Evolutionary conservation across 2,329 filamentous ascomycete species (phyloP).

Genomic region (Talaromyces sp.): DNA sequence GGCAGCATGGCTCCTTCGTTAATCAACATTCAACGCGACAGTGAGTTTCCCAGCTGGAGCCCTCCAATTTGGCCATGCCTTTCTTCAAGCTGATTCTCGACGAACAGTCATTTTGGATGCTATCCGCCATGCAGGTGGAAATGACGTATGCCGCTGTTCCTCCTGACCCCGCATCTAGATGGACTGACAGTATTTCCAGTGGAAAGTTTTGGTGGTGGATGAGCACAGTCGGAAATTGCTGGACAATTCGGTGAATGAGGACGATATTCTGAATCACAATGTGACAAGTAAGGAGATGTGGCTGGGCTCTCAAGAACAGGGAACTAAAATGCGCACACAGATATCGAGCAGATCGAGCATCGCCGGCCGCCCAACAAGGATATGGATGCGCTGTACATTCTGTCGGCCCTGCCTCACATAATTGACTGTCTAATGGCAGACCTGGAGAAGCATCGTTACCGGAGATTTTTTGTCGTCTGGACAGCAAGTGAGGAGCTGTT

Average conservation of each 20-base stretch:
- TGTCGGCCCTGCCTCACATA: conserved; percentile 79
- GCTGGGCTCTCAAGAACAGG: conserved; percentile 10
- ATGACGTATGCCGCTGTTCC: conserved; percentile 57
- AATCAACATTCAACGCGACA: conserved; percentile 75
- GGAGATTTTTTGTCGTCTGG: conserved; percentile 77
- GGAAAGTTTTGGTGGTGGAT: conserved; percentile 95
- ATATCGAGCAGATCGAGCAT: conserved; percentile 91
- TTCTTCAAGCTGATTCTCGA: not conserved
- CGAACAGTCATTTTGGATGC: conserved; percentile 62
- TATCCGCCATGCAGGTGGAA: conserved; percentile 71
- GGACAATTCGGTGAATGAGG: conserved; percentile 86
- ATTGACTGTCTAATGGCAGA: conserved; percentile 93
- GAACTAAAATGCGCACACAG: conserved; percentile 41
- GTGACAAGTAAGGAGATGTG: conserved; percentile 68
- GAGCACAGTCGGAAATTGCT: conserved; percentile 76
- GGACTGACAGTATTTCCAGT: conserved; percentile 51
- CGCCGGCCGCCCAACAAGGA: conserved; percentile 74
- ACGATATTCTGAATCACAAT: conserved; percentile 95
- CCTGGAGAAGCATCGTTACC: conserved; percentile 78
- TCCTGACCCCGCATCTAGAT: conserved; percentile 5
- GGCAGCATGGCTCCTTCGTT: conserved; percentile 75
- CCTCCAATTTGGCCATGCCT: not conserved
- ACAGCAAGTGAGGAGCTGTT: conserved; percentile 54
- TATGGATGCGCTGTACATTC: conserved; percentile 92
- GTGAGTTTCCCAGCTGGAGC: conserved; percentile 41